Evolutionary conservation across 192 early-diverging fungal genomes (phyloP).

Genomic region (Gorgonomyces haynaldii): DNA sequence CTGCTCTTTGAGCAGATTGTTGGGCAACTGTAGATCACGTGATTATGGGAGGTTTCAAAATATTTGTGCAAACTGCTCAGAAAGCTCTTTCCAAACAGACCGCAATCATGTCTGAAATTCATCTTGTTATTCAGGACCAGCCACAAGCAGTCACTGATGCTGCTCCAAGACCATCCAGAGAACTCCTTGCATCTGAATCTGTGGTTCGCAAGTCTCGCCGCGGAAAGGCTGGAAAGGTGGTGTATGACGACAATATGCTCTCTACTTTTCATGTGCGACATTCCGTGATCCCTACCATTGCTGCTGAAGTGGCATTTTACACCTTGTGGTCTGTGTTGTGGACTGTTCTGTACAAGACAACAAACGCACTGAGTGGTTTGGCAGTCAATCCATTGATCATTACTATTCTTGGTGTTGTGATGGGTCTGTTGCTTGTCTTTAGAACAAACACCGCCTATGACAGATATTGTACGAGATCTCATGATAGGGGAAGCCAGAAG

Average conservation of each 20-base stretch:
- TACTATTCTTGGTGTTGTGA: slow-evolving; percentile 23
- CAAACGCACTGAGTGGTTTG: slow-evolving; percentile 12
- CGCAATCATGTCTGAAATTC: too few relatives aligned
- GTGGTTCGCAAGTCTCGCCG: not conserved
- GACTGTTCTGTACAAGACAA: slow-evolving; percentile 14
- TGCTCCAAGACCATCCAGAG: not conserved
- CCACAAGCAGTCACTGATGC: too few relatives aligned
- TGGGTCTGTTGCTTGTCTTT: slow-evolving; percentile 65
- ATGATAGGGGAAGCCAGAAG: slow-evolving; percentile 78
- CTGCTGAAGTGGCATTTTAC: not conserved
- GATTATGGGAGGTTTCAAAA: too few relatives aligned
- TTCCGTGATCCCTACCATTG: not conserved
- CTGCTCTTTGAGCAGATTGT: too few relatives aligned
- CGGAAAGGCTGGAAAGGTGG: not conserved
- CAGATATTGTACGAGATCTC: slow-evolving; percentile 24
- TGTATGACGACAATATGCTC: not conserved
- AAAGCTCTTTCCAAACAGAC: too few relatives aligned
- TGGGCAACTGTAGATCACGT: too few relatives aligned
- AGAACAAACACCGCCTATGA: slow-evolving; percentile 67
- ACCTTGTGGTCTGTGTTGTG: slow-evolving; percentile 19
- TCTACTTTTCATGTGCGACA: not conserved
- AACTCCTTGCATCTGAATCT: not conserved
- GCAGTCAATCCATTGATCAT: slow-evolving; percentile 25
- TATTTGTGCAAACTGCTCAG: too few relatives aligned
- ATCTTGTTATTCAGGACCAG: too few relatives aligned